Base-by-base conservation (phyloP, 768 basidiomycete genomes). In the Agrocybe pediades region DNA sequence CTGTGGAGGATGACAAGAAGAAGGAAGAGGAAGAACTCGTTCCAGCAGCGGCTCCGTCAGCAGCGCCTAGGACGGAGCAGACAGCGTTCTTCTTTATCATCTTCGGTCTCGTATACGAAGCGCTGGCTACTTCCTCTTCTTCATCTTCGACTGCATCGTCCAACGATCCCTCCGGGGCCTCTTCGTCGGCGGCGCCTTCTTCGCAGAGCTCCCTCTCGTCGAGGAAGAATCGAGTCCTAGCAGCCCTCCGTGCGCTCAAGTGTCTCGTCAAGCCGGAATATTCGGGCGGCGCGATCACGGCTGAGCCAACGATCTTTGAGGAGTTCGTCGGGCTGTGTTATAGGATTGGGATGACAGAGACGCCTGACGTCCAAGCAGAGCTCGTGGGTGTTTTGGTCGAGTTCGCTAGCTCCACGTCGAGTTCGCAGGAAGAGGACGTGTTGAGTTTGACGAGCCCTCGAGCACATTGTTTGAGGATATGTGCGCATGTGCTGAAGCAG, bases 81-180 rank as follows among this genome's bases (percentile, higher is more conserved):
- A 79, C 87, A 0, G 78, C 85, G 9, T 85, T 92, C 70, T 99
- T 98, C 73, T 94, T 87, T 71, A 81, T 92, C 9, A 66, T 97
- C 4, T 98, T 96, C 65, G 95, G 96, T 9, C 81, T 98, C n/a
- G 86, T 96, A 0, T 99, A 90, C 60, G 96, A 98, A 66, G 86
- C 91, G 0, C 73, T 98, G 6, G 83, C 83, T 0, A 77, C 81
- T 0, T 81, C 33, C 33, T 36, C 33, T 13, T 36, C 33, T 13
- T 36, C 3, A 36, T 36, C 33, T n/a, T 30, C 29, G 29, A 36
- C 4, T n/a, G 13, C 33, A 4, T 36, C 88, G 2, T 83, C 87
- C 1, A 71, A 85, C 0, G 83, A 91, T 50, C 74, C 83, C 0
- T 78, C 80, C n/a, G n/a, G n/a, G n/a, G n/a, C n/a, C n/a, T n/a